Conservation (phyloP, 129 eudicot genomes). For the Erigeron canadensis region DNA sequence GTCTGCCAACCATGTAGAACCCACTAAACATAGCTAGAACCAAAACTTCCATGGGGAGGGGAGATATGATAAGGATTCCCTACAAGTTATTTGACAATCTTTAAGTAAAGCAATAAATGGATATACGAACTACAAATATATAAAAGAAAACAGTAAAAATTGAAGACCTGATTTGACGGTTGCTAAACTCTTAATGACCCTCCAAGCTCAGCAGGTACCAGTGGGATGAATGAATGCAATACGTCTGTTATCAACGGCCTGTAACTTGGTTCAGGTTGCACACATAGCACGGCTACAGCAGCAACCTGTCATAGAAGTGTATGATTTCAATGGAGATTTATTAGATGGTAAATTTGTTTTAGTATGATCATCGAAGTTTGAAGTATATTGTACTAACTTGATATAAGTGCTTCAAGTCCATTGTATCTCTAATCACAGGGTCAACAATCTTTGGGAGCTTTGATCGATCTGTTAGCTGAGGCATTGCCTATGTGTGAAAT, state of each 20-base stretch:
- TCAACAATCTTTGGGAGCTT: constrained; percentile 87
- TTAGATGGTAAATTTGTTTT: not conserved
- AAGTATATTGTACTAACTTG: constrained; percentile 52
- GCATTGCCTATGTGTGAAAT: constrained; percentile 67
- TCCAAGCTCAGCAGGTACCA: constrained; percentile 86
- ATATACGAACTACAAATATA: not conserved
- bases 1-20: constrained; percentile 6
- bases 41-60: not conserved
- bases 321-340: not conserved
- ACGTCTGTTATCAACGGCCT: constrained; percentile 92
- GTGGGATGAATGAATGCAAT: constrained; percentile 84
- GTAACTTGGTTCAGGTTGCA: constrained; percentile 96
- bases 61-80: no score
- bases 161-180: constrained; percentile 6
- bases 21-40: not conserved
- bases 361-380: not conserved
- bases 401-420: constrained; percentile 88
- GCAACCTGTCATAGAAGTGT: constrained; percentile 59
- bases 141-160: constrained; percentile 8
- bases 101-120: not conserved
- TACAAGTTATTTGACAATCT: not conserved
- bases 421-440: constrained; percentile 65
- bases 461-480: constrained; percentile 78
- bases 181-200: constrained; percentile 61
- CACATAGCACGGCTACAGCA: constrained; percentile 93